Conservation (phyloP, 2,329 filamentous ascomycete genomes). For the Xenosphaeropsis pyriputrescens region DNA sequence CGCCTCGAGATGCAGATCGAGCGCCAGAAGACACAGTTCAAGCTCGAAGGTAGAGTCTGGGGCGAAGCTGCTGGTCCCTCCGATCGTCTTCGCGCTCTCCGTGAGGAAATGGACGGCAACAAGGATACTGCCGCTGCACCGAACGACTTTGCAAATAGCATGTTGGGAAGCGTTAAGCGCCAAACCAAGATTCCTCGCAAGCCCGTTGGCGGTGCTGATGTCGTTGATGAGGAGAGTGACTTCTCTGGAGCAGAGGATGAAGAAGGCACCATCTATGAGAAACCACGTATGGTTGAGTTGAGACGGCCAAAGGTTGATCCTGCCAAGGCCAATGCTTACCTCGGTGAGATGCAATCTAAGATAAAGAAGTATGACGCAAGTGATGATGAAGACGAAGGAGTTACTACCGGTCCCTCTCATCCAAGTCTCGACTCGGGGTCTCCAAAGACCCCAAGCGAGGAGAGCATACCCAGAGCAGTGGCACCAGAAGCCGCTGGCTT, state of each 20-base stretch:
- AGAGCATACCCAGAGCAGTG: constrained; percentile 15
- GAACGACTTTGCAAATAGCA: constrained; percentile 53
- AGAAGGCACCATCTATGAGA: constrained; percentile 45
- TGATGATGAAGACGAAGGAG: constrained; percentile 37
- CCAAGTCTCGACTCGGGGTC: constrained; percentile 56
- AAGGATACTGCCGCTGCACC: constrained; percentile 37
- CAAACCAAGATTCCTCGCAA: constrained; percentile 40
- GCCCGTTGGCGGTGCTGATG: constrained; percentile 26
- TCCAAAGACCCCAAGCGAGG: constrained; percentile 34
- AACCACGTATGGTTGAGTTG: constrained; percentile 65
- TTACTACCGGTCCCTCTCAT: constrained; percentile 62
- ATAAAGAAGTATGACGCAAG: constrained; percentile 54
- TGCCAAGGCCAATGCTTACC: constrained; percentile 44
- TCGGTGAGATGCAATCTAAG: constrained; percentile 61
- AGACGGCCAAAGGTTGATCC: constrained; percentile 49
- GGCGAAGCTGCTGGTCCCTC: constrained; percentile 71
- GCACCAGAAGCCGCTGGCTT: constrained; percentile 27
- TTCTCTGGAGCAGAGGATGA: constrained; percentile 31
- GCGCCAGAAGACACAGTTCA: constrained; percentile 93
- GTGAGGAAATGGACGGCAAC: constrained; percentile 82
- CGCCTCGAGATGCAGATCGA: constrained; percentile 91
- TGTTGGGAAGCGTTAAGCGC: constrained; percentile 58
- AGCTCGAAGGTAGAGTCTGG: constrained; percentile 88
- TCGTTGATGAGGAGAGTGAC: constrained; percentile 22
- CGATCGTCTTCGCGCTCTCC: constrained; percentile 78